Evolutionary conservation across 139 green algal species (phyloP).

Genomic region (Chlorella sp.): DNA sequence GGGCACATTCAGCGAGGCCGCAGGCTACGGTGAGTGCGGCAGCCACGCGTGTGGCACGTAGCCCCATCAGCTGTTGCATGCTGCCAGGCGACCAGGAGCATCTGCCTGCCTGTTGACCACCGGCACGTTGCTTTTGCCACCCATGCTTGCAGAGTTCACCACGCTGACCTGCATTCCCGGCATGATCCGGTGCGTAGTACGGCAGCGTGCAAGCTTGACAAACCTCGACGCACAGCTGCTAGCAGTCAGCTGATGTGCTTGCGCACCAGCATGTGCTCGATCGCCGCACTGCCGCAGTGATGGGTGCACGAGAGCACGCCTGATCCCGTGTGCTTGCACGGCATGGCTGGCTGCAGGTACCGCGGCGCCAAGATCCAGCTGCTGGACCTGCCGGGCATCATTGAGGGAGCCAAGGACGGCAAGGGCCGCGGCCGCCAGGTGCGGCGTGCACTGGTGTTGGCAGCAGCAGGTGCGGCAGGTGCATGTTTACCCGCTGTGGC

Average conservation of each 20-base stretch:
- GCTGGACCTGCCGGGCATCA: constrained; percentile 98
- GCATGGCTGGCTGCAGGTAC: constrained; percentile 69
- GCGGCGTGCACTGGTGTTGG: neutral
- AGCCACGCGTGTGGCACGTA: too few relatives aligned
- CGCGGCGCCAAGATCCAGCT: constrained; percentile 91
- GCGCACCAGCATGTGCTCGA: neutral
- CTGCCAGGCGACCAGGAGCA: too few relatives aligned
- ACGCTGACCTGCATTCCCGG: constrained; percentile 95
- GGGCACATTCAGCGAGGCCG: constrained; percentile 95
- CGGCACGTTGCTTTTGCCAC: neutral
- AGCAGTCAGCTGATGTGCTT: neutral
- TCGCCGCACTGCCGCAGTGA: too few relatives aligned
- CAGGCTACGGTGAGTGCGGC: constrained; percentile 69
- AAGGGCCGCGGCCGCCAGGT: constrained; percentile 88
- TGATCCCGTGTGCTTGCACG: too few relatives aligned
- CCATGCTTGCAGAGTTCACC: constrained; percentile 94
- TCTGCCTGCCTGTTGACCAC: neutral
- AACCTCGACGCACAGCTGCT: neutral
- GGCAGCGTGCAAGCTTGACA: neutral
- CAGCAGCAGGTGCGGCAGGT: neutral
- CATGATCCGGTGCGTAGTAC: constrained; percentile 11
- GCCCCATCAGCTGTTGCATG: neutral
- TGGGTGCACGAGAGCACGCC: too few relatives aligned
- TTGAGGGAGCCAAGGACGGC: constrained; percentile 98
- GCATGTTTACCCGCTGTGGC: too few relatives aligned